Base-by-base conservation (phyloP, 345 rosid genomes). In the Rhodamnia rubescens region DNA sequence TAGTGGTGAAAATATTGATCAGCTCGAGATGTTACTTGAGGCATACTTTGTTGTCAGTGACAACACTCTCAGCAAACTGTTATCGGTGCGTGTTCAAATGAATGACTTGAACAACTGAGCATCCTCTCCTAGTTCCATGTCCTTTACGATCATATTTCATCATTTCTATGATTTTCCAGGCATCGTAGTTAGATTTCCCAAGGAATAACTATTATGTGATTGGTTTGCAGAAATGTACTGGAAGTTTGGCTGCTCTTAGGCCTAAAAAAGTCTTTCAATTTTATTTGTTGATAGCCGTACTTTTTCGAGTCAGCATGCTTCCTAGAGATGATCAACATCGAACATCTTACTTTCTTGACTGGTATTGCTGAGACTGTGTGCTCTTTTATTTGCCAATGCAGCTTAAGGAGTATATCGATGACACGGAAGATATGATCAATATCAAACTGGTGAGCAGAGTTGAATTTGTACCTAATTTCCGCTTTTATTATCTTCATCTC, bases 381-480 rank as follows among this genome's bases (percentile, higher is more conserved):
- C 58, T 83, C 56, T 69, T 85, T 84, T 74, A 56, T 42, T 88
- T 84, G 74, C 82, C 86, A 83, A 55, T 92, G 94, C 93, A 95
- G 98, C 95, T 95, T 47, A 97, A 97, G 88, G 99, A 95, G 87
- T 97, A 97, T 87, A 95, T 95, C 57, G 99, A 97, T 89, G 99
- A 97, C 88, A 97, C 98, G 14, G 98, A 97, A 91, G 99, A 95
- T 91, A 87, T 97, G 82, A 97, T 97, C 93, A 97, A 95, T 91
- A 95, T 97, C 54, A 97, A 97, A 89, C 90, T 97, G 94, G 99
- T 96, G 88, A 89, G 88, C 26, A 55, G 74, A 51, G 53, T 69
- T 15, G 29, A 85, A 26, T 53, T 80, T 26, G 53, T 55, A 81
- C 74, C 74, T 55, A 27, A 29, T 42, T 20, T 51, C 20, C 83